Base-by-base conservation (phyloP, 441 rosid genomes). In the Aquilaria agallochum region DNA sequence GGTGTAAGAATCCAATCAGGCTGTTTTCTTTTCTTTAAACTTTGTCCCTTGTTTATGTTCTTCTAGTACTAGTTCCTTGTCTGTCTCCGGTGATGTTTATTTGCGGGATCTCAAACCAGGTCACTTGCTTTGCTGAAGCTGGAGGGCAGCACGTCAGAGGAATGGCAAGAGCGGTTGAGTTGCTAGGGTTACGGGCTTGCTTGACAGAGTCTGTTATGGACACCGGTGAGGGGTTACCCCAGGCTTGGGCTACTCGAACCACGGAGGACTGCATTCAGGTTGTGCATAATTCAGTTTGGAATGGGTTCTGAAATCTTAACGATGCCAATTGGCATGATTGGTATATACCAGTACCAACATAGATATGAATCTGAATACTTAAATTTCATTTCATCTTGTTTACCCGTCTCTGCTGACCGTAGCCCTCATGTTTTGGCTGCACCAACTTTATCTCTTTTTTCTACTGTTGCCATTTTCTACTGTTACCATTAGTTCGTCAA, bases 51-150 rank as follows among this genome's bases (percentile, higher is more conserved):
- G 4, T 30, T 12, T 20, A 2, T 31, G 11, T 44, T 30, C 9
- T 27, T 10, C 9, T 66, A 42, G 48, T 9, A 9, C 30, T 5
- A 31, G 14, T 12, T 50, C 53, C 9, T 45, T 47, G 9, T 14
- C 20, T 11, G 20, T 32, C 4, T 59, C 60, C 60, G 47, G 63
- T 33, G 34, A 32, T 55, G 20, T 48, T 68, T 31, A 20, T 20
- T 36, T 36, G 42, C 42, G 42, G 42, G 42, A 36, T 36, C 33
- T 56, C 60, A 58, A 31, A 57, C 31, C 56, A 85, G 95, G 91
- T 83, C 15, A 85, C 91, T 3, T 87, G 95, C 78, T 83, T 85
- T 65, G 91, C 95, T 14, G 89, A 85, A 74, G 95, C 95, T 0
- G 95, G 95, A 65, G 95, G 91, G 49, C 95, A 87, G 69, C 83